Evolutionary conservation across 2,329 filamentous ascomycete genomes (phyloP).

Genomic region (Pestalotiopsis sp.): DNA sequence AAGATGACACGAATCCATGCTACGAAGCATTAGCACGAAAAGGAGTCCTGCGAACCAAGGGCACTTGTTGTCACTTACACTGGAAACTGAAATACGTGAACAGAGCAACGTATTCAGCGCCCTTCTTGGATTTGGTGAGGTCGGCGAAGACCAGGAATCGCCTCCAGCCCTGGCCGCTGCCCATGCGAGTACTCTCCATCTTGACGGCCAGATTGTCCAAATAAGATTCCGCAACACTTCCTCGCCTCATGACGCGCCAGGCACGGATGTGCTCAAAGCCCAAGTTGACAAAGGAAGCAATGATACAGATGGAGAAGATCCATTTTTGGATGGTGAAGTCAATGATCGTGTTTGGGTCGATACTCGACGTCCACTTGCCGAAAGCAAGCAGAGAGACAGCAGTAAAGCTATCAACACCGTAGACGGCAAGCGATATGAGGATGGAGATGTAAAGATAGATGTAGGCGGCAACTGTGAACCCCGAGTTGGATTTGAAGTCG

Average conservation of each 20-base stretch:
- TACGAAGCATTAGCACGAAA: slow-evolving; percentile 33
- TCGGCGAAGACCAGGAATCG: slow-evolving; percentile 92
- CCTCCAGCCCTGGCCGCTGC: slow-evolving; percentile 76
- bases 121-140: slow-evolving; percentile 88
- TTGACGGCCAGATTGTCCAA: slow-evolving; percentile 84
- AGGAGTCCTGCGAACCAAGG: too few relatives aligned
- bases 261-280: slow-evolving; percentile 79
- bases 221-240: slow-evolving; percentile 88
- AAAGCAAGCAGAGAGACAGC: slow-evolving; percentile 89
- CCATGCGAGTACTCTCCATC: slow-evolving; percentile 78
- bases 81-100: slow-evolving; percentile 85
- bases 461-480: slow-evolving; percentile 77
- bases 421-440: slow-evolving; percentile 78
- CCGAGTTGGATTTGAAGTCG: slow-evolving; percentile 85
- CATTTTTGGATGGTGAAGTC: slow-evolving; percentile 80
- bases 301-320: slow-evolving; percentile 93
- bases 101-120: slow-evolving; percentile 83
- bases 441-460: slow-evolving; percentile 81
- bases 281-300: slow-evolving; percentile 83
- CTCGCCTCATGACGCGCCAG: slow-evolving; percentile 75
- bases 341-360: slow-evolving; percentile 70
- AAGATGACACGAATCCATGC: slow-evolving; percentile 87
- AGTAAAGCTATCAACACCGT: slow-evolving; percentile 88
- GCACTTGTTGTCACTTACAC: slow-evolving; percentile 40
- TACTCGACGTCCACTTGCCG: slow-evolving; percentile 82